These are phyloP conservation scores for Juglanconis oblonga DNA, from an alignment of 2,329 filamentous ascomycete species.

Conservation along the genomic window DNA sequence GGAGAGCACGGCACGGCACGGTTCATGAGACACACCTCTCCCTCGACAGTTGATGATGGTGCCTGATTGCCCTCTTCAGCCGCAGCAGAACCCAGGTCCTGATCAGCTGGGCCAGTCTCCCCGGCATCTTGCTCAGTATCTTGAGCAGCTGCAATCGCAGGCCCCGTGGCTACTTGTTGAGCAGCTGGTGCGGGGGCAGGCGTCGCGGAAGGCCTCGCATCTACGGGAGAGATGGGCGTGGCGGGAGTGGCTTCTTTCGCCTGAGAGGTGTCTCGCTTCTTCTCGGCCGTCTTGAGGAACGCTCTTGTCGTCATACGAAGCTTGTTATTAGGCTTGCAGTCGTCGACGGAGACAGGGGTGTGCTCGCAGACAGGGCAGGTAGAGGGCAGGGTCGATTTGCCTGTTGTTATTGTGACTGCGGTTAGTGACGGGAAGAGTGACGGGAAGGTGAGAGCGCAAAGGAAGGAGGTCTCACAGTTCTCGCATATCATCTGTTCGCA, in stretches of 20 bases:
- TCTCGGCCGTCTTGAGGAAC: conserved; percentile 86
- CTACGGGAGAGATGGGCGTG: conserved; percentile 38
- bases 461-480: conserved; percentile 56
- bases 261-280: conserved; percentile 72
- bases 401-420: conserved; percentile 45
- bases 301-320: conserved; percentile 90
- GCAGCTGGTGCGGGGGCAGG: conserved; percentile 19
- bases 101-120: conserved; percentile 1
- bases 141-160: neutral
- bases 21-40: conserved; percentile 9
- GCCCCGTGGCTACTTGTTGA: neutral
- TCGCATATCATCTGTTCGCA: conserved; percentile 96
- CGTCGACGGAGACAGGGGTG: conserved; percentile 77
- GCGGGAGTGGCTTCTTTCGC: conserved; percentile 45
- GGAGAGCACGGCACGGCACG: too few relatives aligned
- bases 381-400: conserved; percentile 71
- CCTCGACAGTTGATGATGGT: conserved; percentile 8
- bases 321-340: conserved; percentile 85
- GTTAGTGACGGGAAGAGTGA: too few relatives aligned
- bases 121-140: conserved; percentile 1
- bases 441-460: neutral
- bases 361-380: conserved; percentile 94
- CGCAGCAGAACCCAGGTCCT: conserved; percentile 5
- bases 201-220: conserved; percentile 34
- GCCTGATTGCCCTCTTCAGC: conserved; percentile 6